A percentile compares a stretch with the other conserved stretches of the same genome.
Conservation (phyloP, 345 rosid genomes). For the Sapria himalayana region DNA sequence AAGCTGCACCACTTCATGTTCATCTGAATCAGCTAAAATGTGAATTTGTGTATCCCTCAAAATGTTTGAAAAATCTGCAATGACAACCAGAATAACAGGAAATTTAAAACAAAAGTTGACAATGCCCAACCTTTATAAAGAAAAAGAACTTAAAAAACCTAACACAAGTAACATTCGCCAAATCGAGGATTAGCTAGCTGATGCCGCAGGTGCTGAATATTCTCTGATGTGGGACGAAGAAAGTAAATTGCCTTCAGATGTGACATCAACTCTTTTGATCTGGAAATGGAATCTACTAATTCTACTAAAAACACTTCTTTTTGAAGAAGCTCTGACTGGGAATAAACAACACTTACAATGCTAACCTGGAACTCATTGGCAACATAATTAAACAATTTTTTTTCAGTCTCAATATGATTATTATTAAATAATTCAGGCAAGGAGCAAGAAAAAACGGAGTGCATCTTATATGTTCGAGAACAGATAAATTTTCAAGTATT, state of each 20-base stretch:
- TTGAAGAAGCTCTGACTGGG: constrained; percentile 88
- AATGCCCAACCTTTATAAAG: not conserved
- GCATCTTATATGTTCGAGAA: no score
- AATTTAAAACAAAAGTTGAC: constrained; percentile 1
- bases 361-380: constrained; percentile 39
- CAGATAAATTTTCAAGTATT: no score
- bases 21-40: constrained; percentile 91
- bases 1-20: constrained; percentile 87
- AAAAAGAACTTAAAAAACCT: constrained; percentile 7
- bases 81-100: not conserved
- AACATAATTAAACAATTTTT: no score
- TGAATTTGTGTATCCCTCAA: constrained; percentile 97
- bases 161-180: constrained; percentile 84
- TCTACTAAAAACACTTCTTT: constrained; percentile 91
- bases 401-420: no score
- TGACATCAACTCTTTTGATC: constrained; percentile 71
- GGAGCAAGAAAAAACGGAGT: no score
- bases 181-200: constrained; percentile 76
- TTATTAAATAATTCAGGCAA: no score
- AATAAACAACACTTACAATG: constrained; percentile 69
- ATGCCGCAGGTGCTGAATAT: constrained; percentile 60
- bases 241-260: constrained; percentile 88
- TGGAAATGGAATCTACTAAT: constrained; percentile 66
- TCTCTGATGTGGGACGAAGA: constrained; percentile 70
- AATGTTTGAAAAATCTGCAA: constrained; percentile 82